A percentile compares a stretch with the other conserved stretches of the same genome.
Evolutionary conservation across 2,329 filamentous ascomycete species (phyloP).

Genomic region (Aciculosporium take): DNA sequence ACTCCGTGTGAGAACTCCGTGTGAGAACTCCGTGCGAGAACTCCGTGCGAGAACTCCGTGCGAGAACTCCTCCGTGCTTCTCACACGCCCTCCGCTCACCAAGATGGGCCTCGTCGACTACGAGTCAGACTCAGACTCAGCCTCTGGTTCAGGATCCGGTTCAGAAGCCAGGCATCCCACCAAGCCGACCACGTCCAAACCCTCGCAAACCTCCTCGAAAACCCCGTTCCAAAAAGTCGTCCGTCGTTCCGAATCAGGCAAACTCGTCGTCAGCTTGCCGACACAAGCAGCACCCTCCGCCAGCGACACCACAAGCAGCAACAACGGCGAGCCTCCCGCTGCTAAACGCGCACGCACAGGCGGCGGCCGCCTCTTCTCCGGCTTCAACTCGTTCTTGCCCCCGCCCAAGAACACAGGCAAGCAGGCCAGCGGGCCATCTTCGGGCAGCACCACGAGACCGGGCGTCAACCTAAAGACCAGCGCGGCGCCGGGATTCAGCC

Average conservation of each 20-base stretch:
- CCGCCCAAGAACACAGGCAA: conserved; percentile 53
- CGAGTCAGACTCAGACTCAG: conserved; percentile 44
- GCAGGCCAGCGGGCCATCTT: conserved; percentile 11
- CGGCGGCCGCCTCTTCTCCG: conserved; percentile 51
- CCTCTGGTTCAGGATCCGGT: conserved; percentile 61
- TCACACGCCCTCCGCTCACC: too few species aligned
- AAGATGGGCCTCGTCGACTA: conserved; percentile 80
- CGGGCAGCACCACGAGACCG: conserved; percentile 19
- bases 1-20: too few species aligned
- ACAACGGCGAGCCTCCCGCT: conserved; percentile 36
- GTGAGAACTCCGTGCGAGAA: too few species aligned
- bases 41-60: too few species aligned
- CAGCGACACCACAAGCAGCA: conserved; percentile 22
- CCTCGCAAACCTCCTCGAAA: conserved; percentile 24
- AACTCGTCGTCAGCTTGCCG: conserved; percentile 70
- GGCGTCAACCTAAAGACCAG: conserved; percentile 66
- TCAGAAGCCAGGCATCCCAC: conserved; percentile 30
- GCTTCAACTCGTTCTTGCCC: conserved; percentile 77
- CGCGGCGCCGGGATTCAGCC: conserved; percentile 65
- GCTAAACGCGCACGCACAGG: conserved; percentile 54
- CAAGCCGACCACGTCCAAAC: conserved; percentile 18
- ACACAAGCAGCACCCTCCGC: conserved; percentile 22
- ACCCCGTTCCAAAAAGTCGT: conserved; percentile 65
- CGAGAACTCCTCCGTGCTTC: too few species aligned
- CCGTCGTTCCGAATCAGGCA: conserved; percentile 66